Evolutionary conservation across 768 basidiomycete genomes (phyloP), one percentile per base, ranked within the genome.

Genomic region (Leccinum sublutescens): DNA sequence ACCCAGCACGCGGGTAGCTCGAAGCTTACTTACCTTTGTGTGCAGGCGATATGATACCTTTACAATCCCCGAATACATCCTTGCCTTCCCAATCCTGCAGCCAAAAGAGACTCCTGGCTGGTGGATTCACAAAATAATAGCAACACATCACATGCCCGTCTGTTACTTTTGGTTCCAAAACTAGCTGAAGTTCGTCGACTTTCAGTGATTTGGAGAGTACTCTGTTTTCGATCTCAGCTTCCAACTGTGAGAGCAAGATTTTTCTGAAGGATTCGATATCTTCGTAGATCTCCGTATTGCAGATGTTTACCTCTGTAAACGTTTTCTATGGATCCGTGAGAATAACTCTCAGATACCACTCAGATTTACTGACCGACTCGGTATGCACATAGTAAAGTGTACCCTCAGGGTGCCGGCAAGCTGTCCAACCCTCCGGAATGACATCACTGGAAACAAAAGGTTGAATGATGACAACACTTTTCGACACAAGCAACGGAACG

Each of bases 91-190:
- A 80, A 0, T 73, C 61, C 47, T 85, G 77, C 36, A 85, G 56
- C 77, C 82, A 88, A 59, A 87, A 87, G 7, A 86, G 71, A 17
- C 72, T 67, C n/a, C 81, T 77, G 0, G 71, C 68, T 0, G 61
- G 21, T 50, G 84, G 82, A 60, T 84, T 76, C 34, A 78, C 81
- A 56, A 81, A 82, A 63, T 85, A 85, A 66, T 85, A 85, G 59
- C 76, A 61, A 62, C 73, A 71, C 76, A 61, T 61, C 71, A 71
- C n/a, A 64, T 25, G 2, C 0, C 68, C 68, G 0, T 66, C 68
- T 23, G 23, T 5, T 31, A 27, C 1, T 9, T 55, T 68, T 2
- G 82, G 68, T 50, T 84, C 79, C 27, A 87, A 60, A 23, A 84
- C 77, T 4, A 84, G 69, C 51, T 83, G 79, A 19, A 76, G 67